Evolutionary conservation across 352 stramenopile species (phyloP), one percentile per base, ranked within the genome.

Genomic region (Thalassiosira livingstoniorum): DNA sequence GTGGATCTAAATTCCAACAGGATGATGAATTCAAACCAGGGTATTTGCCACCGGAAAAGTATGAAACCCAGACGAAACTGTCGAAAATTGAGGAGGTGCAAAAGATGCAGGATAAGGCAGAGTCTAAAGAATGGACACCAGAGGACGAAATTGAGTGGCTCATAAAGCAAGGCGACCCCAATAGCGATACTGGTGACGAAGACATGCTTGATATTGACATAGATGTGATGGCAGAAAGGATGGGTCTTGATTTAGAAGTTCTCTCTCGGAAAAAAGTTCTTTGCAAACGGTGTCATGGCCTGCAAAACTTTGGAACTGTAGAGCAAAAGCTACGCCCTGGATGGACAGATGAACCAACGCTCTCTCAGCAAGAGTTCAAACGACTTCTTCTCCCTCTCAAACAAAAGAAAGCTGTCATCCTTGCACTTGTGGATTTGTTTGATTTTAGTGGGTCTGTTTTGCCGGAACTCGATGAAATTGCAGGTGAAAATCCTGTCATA

Each of bases 91-190:
- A 95, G 85, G 86, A 92, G 67, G 85, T 88, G 61, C 88, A 92
- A 80, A 83, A 87, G 54, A 64, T 91, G 32, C 72, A 93, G 72
- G 75, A 90, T 55, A 94, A 93, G 73, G 85, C 88, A 45, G 80
- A 91, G 43, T 87, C 86, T 11, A 63, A 55, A 25, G 86, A 93
- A 62, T 95, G 90, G 90, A 82, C 85, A 25, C 53, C 86, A 3
- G 88, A 93, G 57, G 90, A 95, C 72, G 90, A 95, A 76, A 69
- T 95, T 78, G 88, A 95, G 37, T 95, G 78, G 67, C 67, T 95
- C 2, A 80, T 95, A 69, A 80, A 87, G 47, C 83, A 90, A 35
- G 54, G 34, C 27, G 75, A 80, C 27, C 31, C 54, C 21, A 35
- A 76, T n/a, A 72, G 51, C 39, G 79, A 76, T 29, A 66, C 51